Evolutionary conservation across 371 early-diverging fungal genomes (phyloP), one percentile per base, ranked within the genome.

Genomic region (Mortierella sp.): DNA sequence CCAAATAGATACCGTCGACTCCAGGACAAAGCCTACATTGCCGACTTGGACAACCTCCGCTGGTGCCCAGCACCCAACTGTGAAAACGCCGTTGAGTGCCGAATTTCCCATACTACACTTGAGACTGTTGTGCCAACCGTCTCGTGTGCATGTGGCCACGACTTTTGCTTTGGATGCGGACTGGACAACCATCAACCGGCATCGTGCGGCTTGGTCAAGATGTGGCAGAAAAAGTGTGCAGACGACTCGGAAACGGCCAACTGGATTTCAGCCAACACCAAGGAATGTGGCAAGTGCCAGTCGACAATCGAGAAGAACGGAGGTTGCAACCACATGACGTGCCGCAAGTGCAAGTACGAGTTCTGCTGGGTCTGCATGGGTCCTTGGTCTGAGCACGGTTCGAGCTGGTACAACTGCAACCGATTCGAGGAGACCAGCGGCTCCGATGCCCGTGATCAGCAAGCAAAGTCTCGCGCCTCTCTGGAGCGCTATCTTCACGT

Each of bases 11-110:
- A 97, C 88, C 90, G 92, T n/a, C 88, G 88, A 28, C 89, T 97
- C 44, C 92, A 97, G 59, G 92, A 96, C 44, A 92, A 96, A 59
- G 95, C 96, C 1, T 99, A 94, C 90, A 98, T 99, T 28, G 96
- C 96, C 75, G 98, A 98, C 80, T 91, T 92, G 72, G 91, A 92
- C 53, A 91, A 89, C 64, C 86, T 98, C 50, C 91, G 95, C 43
- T 98, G 98, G 98, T 99, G 99, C 81, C 98, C 99, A 21, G 96
- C 96, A 14, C 98, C 98, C 34, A 95, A 97, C 82, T 99, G 99
- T 88, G 96, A 97, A 83, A 96, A 95, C 82, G 98, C 96, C 21
- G 90, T 98, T 59, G 96, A 98, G 84, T 98, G 98, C 85, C 93
- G 92, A 74, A 91, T 96, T 13, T 92, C 95, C 1, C 80, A 83